Base-by-base conservation (phyloP, 805 yeast species). In the Tetrapisispora pingtungensis region DNA sequence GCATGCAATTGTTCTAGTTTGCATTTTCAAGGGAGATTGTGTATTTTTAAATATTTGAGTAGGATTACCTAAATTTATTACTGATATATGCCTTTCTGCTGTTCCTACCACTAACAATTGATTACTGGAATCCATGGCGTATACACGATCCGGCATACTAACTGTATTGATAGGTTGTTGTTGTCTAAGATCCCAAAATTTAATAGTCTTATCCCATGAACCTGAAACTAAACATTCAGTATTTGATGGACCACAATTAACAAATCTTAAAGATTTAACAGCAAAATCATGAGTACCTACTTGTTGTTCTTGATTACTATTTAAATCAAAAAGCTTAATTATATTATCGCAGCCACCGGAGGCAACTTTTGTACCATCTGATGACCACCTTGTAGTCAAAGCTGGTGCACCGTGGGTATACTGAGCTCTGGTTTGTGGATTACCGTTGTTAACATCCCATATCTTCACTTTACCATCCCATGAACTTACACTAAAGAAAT, bases 401-500 rank as follows among this genome's bases (percentile, higher is more conserved):
- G 85, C 95, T 0, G 97, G 96, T 0, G 77, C 96, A 33, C 81
- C 85, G 61, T 90, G 97, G 58, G 85, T 94, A 63, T 74, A 89
- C 56, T 89, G 62, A 0, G 97, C 96, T 40, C 95, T 69, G 7
- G 95, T 96, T 55, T 84, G 93, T 26, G 86, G 79, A 45, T 77
- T 75, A 4, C 96, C 96, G 34, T 75, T 73, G 35, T 80, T 73
- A 15, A 90, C 78, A 63, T 93, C 97, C 71, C 93, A 93, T 44
- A 93, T 80, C 48, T 97, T 74, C 35, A 87, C 96, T 59, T 87
- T 88, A 55, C 83, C 84, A 66, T 93, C 98, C 98, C 98, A 93
- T n/a, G 94, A 81, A n/a, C 94, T 75, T 3, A 78, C 93, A 3
- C 94, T 77, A 46, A 69, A 67, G 47, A 93, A 62, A 46, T 78